Evolutionary conservation across 1,284 basidiomycete species (phyloP).

Genomic region (Ustilago trichophora): DNA sequence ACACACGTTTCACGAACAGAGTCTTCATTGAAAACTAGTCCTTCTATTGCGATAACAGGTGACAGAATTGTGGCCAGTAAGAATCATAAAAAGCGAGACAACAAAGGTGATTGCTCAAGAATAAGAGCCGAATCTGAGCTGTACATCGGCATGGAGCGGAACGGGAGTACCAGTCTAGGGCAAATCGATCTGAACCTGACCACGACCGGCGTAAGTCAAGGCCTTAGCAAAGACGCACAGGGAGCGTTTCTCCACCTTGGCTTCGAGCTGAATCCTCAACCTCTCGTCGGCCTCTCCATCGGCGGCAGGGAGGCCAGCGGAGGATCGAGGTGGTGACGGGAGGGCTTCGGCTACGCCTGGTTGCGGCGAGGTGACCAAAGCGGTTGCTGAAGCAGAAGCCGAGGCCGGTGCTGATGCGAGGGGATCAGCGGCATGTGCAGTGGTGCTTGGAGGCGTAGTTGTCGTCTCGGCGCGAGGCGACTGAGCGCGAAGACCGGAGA

Average conservation of each 20-base stretch:
- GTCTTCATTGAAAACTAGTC: too few species aligned
- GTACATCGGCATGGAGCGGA: too few species aligned
- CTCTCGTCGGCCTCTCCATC: slow-evolving; percentile 3
- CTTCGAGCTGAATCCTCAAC: slow-evolving; percentile 6
- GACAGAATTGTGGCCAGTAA: too few species aligned
- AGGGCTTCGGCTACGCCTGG: too few species aligned
- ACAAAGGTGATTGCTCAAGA: too few species aligned
- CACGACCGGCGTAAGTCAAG: slow-evolving; percentile 26
- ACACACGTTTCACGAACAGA: too few species aligned
- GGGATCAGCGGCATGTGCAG: slow-evolving; percentile 5
- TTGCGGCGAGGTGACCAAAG: background rate
- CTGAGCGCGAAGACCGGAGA: slow-evolving; percentile 28
- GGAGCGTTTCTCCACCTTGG: slow-evolving; percentile 10
- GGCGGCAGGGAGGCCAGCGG: background rate
- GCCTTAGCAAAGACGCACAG: slow-evolving; percentile 33
- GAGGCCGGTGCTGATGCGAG: background rate
- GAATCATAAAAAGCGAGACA: too few species aligned
- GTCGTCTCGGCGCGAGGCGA: slow-evolving; percentile 18
- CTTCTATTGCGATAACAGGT: too few species aligned
- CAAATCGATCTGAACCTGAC: slow-evolving; percentile 26
- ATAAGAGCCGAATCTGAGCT: too few species aligned
- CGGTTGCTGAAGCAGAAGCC: background rate
- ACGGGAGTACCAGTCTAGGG: background rate
- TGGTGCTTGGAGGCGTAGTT: slow-evolving; percentile 2
- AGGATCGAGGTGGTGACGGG: too few species aligned